A percentile compares a stretch with the other conserved stretches of the same genome.
Evolutionary conservation across 306 rosid genomes (phyloP).

Genomic region (Prunus salicina): DNA sequence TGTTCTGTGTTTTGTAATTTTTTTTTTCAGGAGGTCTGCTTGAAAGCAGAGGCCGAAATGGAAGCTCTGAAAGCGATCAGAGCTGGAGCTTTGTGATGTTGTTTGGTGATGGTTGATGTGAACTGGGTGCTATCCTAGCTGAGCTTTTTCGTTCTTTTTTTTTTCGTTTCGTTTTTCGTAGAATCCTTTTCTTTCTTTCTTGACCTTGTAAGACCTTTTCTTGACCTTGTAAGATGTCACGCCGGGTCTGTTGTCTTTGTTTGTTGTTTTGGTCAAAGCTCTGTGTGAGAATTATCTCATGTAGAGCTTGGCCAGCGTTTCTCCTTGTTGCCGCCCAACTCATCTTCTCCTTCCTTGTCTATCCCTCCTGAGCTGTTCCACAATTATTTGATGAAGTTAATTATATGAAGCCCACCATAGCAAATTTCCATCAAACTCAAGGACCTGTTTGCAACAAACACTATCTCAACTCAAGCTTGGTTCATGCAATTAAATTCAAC

Average conservation of each 20-base stretch:
- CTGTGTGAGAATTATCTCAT: conserved; percentile 30
- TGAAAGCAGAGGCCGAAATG: neutral
- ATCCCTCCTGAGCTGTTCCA: conserved; percentile 98
- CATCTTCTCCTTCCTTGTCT: conserved; percentile 94
- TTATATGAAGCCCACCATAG: neutral
- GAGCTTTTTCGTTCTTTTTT: conserved; percentile 58
- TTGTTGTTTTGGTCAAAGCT: neutral
- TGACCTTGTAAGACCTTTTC: conserved; percentile 99
- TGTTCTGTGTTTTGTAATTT: neutral
- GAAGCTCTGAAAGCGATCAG: neutral
- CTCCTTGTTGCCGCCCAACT: conserved; percentile 48
- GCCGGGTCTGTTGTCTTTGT: conserved; percentile 13
- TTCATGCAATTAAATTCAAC: neutral
- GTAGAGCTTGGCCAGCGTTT: conserved; percentile 25
- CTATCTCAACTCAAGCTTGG: neutral
- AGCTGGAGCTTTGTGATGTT: neutral
- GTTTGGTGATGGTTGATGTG: conserved; percentile 16
- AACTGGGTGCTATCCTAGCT: conserved; percentile 80
- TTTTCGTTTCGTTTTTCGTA: neutral
- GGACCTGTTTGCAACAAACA: neutral
- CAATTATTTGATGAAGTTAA: neutral
- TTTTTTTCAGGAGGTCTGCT: neutral
- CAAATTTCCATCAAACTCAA: neutral
- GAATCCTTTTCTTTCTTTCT: conserved; percentile 45
- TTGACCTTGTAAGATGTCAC: conserved; percentile 95